These are phyloP conservation scores for Aaosphaeria arxii DNA, from an alignment of 2,329 filamentous ascomycete genomes.

Conservation along the genomic window DNA sequence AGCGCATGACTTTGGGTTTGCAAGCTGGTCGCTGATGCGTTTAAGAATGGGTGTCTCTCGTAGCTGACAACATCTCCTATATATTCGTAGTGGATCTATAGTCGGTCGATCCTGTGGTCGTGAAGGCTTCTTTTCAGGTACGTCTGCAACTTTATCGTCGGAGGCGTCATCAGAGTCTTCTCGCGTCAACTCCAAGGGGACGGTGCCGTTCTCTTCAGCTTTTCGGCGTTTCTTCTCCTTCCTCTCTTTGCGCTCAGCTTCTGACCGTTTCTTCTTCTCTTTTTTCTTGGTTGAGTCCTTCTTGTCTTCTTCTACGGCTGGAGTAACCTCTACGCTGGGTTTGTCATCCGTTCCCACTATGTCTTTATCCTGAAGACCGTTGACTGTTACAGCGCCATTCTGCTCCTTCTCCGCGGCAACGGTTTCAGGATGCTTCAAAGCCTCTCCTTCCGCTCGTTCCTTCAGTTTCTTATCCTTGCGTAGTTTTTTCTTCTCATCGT, in stretches of 20 bases:
- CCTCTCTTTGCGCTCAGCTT: conserved; percentile 86
- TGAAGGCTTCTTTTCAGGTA: conserved; percentile 18
- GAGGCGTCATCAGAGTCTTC: conserved; percentile 52
- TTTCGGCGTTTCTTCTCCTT: conserved; percentile 84
- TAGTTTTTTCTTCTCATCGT: conserved; percentile 49
- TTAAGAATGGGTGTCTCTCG: conserved; percentile 90
- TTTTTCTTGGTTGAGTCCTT: conserved; percentile 65
- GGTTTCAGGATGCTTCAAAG: conserved; percentile 64
- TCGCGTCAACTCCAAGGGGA: conserved; percentile 78
- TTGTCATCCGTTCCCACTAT: conserved; percentile 42
- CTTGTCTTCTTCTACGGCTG: conserved; percentile 29
- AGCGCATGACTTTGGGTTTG: conserved; percentile 64
- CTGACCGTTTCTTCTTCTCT: conserved; percentile 93
- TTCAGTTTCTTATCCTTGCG: conserved; percentile 54
- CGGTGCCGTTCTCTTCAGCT: conserved; percentile 81
- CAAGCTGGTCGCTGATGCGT: conserved; percentile 85
- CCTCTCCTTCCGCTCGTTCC: conserved; percentile 72
- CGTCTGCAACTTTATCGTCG: conserved; percentile 14
- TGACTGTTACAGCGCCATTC: conserved; percentile 31
- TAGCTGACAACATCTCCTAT: conserved; percentile 89
- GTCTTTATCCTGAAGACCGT: conserved; percentile 21
- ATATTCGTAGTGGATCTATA: conserved; percentile 88
- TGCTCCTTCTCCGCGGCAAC: conserved; percentile 57
- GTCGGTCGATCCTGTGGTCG: conserved; percentile 69
- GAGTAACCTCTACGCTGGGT: conserved; percentile 39